These are phyloP conservation scores for Luvunga scandens DNA, from an alignment of 345 rosid genomes.

Conservation along the genomic window DNA sequence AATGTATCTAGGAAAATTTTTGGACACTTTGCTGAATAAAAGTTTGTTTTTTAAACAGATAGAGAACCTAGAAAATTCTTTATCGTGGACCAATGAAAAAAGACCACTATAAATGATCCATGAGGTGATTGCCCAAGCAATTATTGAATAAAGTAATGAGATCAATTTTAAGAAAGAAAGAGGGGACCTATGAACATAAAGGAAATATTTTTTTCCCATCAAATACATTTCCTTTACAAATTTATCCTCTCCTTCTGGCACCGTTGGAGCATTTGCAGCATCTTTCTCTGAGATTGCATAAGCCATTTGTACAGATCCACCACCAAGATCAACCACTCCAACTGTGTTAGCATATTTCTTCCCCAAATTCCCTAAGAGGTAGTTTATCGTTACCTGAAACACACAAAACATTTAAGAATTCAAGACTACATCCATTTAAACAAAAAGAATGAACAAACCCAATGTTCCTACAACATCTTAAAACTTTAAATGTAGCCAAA, in stretches of 20 bases:
- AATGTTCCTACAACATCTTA: neutral
- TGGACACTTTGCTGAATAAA: neutral
- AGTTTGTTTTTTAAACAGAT: neutral
- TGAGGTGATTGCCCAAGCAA: neutral
- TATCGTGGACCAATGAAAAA: neutral
- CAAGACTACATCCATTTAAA: neutral
- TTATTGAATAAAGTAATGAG: neutral
- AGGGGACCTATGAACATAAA: conserved; percentile 89
- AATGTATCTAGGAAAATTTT: neutral
- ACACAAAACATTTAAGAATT: neutral
- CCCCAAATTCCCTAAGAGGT: conserved; percentile 77
- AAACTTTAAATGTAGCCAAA: neutral
- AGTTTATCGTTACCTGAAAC: conserved; percentile 90
- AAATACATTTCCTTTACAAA: conserved; percentile 78
- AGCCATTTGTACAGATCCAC: conserved; percentile 99
- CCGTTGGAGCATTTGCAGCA: conserved; percentile 72
- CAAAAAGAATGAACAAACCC: neutral
- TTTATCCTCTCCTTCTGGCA: conserved; percentile 68
- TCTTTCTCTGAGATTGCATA: conserved; percentile 83
- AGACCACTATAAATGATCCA: neutral
- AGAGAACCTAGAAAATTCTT: neutral
- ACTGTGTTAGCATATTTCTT: conserved; percentile 68
- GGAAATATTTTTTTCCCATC: conserved; percentile 73
- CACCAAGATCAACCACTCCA: conserved; percentile 99
- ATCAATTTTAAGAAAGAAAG: conserved; percentile 10